Conservation (phyloP, 2,329 filamentous ascomycete species). For the Rhynchosporium secalis region DNA sequence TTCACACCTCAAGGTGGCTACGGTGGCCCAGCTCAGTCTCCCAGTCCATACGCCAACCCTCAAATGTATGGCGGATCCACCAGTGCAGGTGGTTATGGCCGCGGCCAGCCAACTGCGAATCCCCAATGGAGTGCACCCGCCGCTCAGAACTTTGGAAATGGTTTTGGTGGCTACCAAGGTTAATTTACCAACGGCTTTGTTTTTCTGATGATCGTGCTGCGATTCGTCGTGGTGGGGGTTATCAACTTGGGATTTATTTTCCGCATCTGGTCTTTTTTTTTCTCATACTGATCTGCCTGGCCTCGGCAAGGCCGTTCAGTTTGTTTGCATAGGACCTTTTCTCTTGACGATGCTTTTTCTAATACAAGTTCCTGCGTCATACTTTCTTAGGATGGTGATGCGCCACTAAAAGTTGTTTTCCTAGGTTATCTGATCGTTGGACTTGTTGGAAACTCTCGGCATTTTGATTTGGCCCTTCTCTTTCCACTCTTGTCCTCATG, state of each 20-base stretch:
- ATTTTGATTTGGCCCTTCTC: slow-evolving; percentile 37
- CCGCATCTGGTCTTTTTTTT: slow-evolving; percentile 29
- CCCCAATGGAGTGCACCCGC: slow-evolving; percentile 51
- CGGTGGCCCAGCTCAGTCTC: slow-evolving; percentile 60
- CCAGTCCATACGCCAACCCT: slow-evolving; percentile 62
- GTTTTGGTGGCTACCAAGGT: slow-evolving; percentile 63
- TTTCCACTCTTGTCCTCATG: slow-evolving; percentile 38
- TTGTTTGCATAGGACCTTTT: slow-evolving; percentile 38
- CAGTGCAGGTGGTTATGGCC: slow-evolving; percentile 82
- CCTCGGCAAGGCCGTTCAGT: slow-evolving; percentile 34
- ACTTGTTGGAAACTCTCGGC: slow-evolving; percentile 32
- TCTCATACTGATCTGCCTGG: slow-evolving; percentile 27
- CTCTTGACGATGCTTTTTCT: slow-evolving; percentile 36
- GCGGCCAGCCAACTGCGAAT: slow-evolving; percentile 54
- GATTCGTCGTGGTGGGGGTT: slow-evolving; percentile 30
- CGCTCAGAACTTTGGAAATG: slow-evolving; percentile 62
- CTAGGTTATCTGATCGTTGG: slow-evolving; percentile 35
- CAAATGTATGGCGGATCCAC: slow-evolving; percentile 73
- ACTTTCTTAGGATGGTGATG: slow-evolving; percentile 38
- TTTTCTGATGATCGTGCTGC: slow-evolving; percentile 27
- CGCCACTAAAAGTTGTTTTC: slow-evolving; percentile 39
- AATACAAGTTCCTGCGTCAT: slow-evolving; percentile 36
- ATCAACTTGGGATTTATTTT: slow-evolving; percentile 34
- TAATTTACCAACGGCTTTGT: slow-evolving; percentile 39
- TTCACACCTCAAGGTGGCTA: slow-evolving; percentile 68